These are phyloP conservation scores for Claviceps humidiphila DNA, from an alignment of 2,329 filamentous ascomycete species.

Conservation along the genomic window DNA sequence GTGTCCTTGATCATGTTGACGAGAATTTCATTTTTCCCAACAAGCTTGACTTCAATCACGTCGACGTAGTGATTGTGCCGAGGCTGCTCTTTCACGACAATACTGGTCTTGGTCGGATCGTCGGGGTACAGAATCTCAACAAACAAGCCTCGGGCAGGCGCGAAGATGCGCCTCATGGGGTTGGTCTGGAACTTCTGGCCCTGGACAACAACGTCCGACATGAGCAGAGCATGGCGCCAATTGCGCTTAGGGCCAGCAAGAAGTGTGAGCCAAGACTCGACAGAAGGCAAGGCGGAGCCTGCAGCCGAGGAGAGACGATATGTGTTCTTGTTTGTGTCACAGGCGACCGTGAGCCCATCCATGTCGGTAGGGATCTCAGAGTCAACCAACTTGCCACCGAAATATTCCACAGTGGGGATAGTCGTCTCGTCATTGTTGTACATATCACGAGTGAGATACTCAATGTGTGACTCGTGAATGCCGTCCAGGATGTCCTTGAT, in stretches of 20 bases:
- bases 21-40: conserved; percentile 63
- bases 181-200: conserved; percentile 96
- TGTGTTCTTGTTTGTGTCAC: conserved; percentile 64
- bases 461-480: conserved; percentile 80
- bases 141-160: conserved; percentile 71
- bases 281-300: conserved; percentile 58
- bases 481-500: conserved; percentile 88
- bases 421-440: conserved; percentile 61
- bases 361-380: conserved; percentile 60
- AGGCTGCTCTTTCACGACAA: conserved; percentile 77
- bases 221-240: conserved; percentile 91
- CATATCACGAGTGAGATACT: conserved; percentile 62
- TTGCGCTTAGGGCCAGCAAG: conserved; percentile 76
- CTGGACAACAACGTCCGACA: conserved; percentile 85
- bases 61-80: conserved; percentile 76
- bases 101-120: conserved; percentile 69
- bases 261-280: conserved; percentile 76
- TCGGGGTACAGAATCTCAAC: conserved; percentile 79
- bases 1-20: conserved; percentile 90
- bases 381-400: conserved; percentile 75
- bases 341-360: conserved; percentile 73
- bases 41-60: conserved; percentile 73
- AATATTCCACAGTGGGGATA: conserved; percentile 85
- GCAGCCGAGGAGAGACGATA: conserved; percentile 73
- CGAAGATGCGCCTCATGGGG: conserved; percentile 82